Evolutionary conservation across 2,329 filamentous ascomycete species (phyloP).

Genomic region (Aspergillus pseudoviridinutans): DNA sequence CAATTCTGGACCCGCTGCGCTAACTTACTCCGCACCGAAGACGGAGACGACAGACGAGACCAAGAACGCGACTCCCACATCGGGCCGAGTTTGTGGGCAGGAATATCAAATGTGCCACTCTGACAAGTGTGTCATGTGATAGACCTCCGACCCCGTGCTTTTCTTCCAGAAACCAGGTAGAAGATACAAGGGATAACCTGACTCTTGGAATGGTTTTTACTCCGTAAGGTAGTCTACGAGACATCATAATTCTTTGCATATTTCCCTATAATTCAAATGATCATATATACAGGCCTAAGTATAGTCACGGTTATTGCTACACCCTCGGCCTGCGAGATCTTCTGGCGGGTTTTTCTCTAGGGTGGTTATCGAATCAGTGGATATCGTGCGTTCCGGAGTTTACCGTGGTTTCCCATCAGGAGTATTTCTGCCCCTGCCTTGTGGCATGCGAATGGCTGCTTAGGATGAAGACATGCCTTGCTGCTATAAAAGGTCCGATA

Average conservation of each 20-base stretch:
- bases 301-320: not conserved
- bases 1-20: not conserved
- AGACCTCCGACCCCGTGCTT: not conserved
- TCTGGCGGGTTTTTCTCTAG: not conserved
- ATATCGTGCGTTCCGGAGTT: not conserved
- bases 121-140: not conserved
- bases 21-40: not conserved
- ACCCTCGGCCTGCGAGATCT: not conserved
- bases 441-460: not conserved
- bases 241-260: not conserved
- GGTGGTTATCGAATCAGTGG: not conserved
- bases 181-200: not conserved
- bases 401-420: not conserved
- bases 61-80: not conserved
- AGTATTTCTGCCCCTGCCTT: not conserved
- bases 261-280: not conserved
- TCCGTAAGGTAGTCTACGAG: not conserved
- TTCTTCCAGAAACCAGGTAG: not conserved
- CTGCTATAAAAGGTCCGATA: not conserved
- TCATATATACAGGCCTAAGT: not conserved
- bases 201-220: not conserved
- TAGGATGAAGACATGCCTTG: not conserved
- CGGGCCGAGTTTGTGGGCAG: not conserved
- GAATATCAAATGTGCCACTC: not conserved
- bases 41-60: not conserved